Percentiles rank a stretch among this genome's conserved stretches.
phyloP scores from a whole-genome alignment of 2,329 filamentous ascomycete genomes.

The Stagonosporopsis cucurbitacearum region DNA sequence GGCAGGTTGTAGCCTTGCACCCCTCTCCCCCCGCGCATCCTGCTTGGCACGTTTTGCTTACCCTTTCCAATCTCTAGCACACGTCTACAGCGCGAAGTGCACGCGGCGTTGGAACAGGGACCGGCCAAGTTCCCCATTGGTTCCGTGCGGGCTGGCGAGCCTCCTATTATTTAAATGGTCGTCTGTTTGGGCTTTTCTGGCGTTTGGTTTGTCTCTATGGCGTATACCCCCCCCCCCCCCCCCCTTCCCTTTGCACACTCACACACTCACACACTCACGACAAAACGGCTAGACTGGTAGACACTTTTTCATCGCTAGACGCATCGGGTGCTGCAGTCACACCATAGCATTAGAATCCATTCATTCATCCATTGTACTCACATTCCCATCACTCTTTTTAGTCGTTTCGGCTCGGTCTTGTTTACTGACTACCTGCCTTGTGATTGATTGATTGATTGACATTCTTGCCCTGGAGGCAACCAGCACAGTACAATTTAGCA shows the following conservation, averaged over 20 bases:
- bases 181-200: background rate
- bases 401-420: too few relatives aligned
- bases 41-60: background rate
- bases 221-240: slow-evolving; percentile 17
- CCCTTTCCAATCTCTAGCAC: background rate
- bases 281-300: slow-evolving; percentile 1
- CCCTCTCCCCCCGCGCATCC: background rate
- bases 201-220: slow-evolving; percentile 2
- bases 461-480: too few relatives aligned
- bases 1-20: slow-evolving; percentile 27
- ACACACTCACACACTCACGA: slow-evolving; percentile 7
- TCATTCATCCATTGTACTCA: background rate
- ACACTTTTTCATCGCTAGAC: background rate
- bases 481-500: too few relatives aligned
- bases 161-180: background rate
- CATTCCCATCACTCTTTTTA: too few relatives aligned
- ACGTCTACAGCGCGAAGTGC: slow-evolving; percentile 5
- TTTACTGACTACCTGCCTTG: too few relatives aligned
- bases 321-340: background rate
- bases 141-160: background rate
- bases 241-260: too few relatives aligned
- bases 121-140: slow-evolving; percentile 8
- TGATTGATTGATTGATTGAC: too few relatives aligned
- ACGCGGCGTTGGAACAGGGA: slow-evolving; percentile 2
- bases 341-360: background rate